Evolutionary conservation across 1,284 basidiomycete species (phyloP).

Genomic region (Pseudozyma hubeiensis): DNA sequence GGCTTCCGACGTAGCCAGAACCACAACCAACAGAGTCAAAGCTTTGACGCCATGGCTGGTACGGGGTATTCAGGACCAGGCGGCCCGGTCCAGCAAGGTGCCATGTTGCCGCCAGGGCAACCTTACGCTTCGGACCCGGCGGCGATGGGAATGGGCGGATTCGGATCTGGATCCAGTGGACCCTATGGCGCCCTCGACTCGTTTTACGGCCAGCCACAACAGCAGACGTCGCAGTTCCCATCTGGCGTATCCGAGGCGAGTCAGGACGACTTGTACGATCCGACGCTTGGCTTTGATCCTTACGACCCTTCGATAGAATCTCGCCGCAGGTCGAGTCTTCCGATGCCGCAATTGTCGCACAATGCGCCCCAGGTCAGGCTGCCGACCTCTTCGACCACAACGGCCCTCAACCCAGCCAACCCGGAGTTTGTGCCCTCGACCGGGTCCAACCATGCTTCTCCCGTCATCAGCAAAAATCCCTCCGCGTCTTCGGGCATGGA

Average conservation of each 20-base stretch:
- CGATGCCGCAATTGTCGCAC: conserved; percentile 32
- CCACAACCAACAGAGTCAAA: conserved; percentile 21
- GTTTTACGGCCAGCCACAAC: conserved; percentile 26
- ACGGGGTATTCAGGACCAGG: conserved; percentile 19
- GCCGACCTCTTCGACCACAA: conserved; percentile 17
- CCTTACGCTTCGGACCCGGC: conserved; percentile 26
- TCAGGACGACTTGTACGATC: conserved; percentile 49
- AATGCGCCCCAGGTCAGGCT: conserved; percentile 14
- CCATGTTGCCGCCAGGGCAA: conserved; percentile 29
- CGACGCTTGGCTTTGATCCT: conserved; percentile 45
- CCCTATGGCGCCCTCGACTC: conserved; percentile 20
- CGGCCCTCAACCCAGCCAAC: conserved; percentile 52
- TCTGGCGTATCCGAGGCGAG: conserved; percentile 41
- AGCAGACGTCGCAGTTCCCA: conserved; percentile 22
- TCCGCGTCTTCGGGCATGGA: background rate
- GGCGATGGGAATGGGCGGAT: conserved; percentile 26
- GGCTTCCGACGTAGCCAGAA: conserved; percentile 37
- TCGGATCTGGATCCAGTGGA: conserved; percentile 6
- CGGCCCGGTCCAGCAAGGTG: conserved; percentile 6
- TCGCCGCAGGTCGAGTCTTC: conserved; percentile 44
- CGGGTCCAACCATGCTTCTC: conserved; percentile 44
- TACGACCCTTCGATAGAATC: conserved; percentile 45
- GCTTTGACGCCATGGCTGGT: conserved; percentile 29
- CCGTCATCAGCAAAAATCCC: conserved; percentile 33
- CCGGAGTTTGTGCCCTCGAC: conserved; percentile 55